Evolutionary conservation across 108 stramenopile species (phyloP).

Genomic region (Fragilaria crotonensis): DNA sequence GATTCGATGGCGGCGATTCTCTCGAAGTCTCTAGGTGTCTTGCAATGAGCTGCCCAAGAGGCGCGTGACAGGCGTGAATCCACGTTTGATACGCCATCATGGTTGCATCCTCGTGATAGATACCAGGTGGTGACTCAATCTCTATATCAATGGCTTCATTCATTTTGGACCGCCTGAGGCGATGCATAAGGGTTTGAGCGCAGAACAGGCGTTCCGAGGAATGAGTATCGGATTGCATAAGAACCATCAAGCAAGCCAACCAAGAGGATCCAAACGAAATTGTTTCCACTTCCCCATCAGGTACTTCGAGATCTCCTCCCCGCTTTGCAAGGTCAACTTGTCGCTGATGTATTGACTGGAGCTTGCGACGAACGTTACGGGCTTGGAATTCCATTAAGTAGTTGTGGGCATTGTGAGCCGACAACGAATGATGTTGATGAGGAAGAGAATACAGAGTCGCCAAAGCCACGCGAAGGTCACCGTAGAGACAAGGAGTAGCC

Average conservation of each 20-base stretch:
- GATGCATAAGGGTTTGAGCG: constrained; percentile 56
- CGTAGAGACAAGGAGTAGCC: constrained; percentile 14
- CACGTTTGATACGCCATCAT: constrained; percentile 4
- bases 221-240: constrained; percentile 12
- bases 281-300: not conserved
- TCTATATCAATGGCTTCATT: constrained; percentile 52
- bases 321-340: constrained; percentile 4
- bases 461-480: constrained; percentile 47
- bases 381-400: constrained; percentile 55
- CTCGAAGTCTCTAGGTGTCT: not conserved
- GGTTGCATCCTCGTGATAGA: not conserved
- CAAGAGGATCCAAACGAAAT: constrained; percentile 39
- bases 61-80: constrained; percentile 7
- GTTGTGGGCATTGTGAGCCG: constrained; percentile 48
- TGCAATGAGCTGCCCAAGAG: constrained; percentile 2
- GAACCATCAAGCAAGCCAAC: constrained; percentile 37
- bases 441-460: constrained; percentile 40
- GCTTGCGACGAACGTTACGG: constrained; percentile 50
- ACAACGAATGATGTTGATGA: constrained; percentile 5
- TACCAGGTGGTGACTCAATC: constrained; percentile 19
- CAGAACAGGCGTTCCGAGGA: constrained; percentile 48
- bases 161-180: constrained; percentile 35
- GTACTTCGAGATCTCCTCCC: not conserved
- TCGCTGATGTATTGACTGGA: constrained; percentile 23
- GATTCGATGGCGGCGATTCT: constrained; percentile 3